Conservation (phyloP, 2,329 filamentous ascomycete genomes). For the Claviceps paspali region DNA sequence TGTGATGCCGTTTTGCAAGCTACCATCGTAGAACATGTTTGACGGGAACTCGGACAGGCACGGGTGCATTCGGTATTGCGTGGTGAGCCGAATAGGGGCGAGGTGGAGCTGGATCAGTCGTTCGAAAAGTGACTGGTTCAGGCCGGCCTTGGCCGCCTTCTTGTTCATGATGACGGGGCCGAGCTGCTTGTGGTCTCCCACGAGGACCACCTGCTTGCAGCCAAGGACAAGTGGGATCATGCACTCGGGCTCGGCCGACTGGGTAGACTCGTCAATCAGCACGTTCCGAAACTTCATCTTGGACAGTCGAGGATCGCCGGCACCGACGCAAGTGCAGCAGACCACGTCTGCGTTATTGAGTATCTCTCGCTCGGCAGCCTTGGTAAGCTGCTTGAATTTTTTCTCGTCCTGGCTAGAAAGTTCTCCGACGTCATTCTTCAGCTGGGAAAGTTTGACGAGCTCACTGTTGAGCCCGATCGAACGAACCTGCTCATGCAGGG, state of each 20-base stretch:
- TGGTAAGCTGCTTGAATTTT: conserved; percentile 91
- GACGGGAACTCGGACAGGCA: conserved; percentile 94
- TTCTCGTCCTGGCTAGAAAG: conserved; percentile 93
- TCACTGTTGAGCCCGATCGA: conserved; percentile 96
- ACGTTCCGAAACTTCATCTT: conserved; percentile 99
- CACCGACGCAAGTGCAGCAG: conserved; percentile 96
- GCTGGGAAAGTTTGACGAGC: conserved; percentile 76
- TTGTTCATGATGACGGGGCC: conserved; percentile 99
- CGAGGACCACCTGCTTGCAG: conserved; percentile 97
- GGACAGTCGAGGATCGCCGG: conserved; percentile 82
- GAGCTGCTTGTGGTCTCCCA: conserved; percentile 95
- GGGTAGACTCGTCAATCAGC: conserved; percentile 93
- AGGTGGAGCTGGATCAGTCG: conserved; percentile 84
- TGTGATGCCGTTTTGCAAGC: conserved; percentile 90
- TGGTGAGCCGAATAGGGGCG: conserved; percentile 81
- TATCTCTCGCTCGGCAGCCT: conserved; percentile 88
- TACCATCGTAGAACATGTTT: conserved; percentile 99
- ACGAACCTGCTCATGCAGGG: conserved; percentile 90
- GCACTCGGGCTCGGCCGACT: conserved; percentile 94
- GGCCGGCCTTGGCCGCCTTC: conserved; percentile 91
- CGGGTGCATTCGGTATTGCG: conserved; percentile 98
- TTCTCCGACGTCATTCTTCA: conserved; percentile 85
- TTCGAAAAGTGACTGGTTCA: conserved; percentile 98
- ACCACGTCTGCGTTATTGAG: conserved; percentile 92
- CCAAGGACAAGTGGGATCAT: conserved; percentile 96